These are phyloP conservation scores for Sclerotinia minor DNA, from an alignment of 2,329 filamentous ascomycete species.

Conservation along the genomic window DNA sequence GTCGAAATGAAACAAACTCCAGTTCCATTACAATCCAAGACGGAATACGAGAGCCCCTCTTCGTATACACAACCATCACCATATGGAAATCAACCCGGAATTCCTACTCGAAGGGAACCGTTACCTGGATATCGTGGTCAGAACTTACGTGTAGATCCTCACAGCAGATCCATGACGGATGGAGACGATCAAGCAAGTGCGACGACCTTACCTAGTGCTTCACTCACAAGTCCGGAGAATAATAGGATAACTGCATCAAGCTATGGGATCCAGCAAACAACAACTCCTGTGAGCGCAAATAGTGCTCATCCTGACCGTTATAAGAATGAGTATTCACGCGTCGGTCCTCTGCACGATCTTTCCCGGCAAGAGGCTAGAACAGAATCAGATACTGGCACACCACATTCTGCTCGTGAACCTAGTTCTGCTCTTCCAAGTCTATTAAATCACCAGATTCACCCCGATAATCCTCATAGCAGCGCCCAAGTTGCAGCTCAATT, in stretches of 20 bases:
- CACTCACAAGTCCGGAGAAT: slow-evolving; percentile 55
- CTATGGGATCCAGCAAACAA: slow-evolving; percentile 49
- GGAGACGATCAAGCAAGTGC: slow-evolving; percentile 62
- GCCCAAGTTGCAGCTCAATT: slow-evolving; percentile 40
- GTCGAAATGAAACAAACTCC: slow-evolving; percentile 67
- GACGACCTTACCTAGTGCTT: slow-evolving; percentile 58
- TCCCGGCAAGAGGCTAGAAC: slow-evolving; percentile 52
- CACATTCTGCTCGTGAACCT: slow-evolving; percentile 44
- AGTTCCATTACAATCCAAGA: slow-evolving; percentile 82
- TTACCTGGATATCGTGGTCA: slow-evolving; percentile 62
- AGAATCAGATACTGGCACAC: slow-evolving; percentile 50
- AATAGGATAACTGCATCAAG: slow-evolving; percentile 59
- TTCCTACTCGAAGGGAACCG: slow-evolving; percentile 52
- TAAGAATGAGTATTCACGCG: slow-evolving; percentile 58
- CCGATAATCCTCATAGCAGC: slow-evolving; percentile 38
- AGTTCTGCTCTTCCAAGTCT: slow-evolving; percentile 55
- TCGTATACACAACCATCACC: slow-evolving; percentile 62
- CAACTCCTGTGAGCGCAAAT: slow-evolving; percentile 61
- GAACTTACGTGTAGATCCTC: slow-evolving; percentile 61
- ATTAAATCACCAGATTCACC: slow-evolving; percentile 39
- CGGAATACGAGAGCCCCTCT: slow-evolving; percentile 49
- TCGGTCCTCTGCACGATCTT: slow-evolving; percentile 61
- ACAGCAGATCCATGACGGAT: slow-evolving; percentile 52
- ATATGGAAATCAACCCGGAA: slow-evolving; percentile 45
- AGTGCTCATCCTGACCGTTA: slow-evolving; percentile 42